phyloP scores from a whole-genome alignment of 2,329 filamentous ascomycete genomes.

The Hymenoscyphus repandus region DNA sequence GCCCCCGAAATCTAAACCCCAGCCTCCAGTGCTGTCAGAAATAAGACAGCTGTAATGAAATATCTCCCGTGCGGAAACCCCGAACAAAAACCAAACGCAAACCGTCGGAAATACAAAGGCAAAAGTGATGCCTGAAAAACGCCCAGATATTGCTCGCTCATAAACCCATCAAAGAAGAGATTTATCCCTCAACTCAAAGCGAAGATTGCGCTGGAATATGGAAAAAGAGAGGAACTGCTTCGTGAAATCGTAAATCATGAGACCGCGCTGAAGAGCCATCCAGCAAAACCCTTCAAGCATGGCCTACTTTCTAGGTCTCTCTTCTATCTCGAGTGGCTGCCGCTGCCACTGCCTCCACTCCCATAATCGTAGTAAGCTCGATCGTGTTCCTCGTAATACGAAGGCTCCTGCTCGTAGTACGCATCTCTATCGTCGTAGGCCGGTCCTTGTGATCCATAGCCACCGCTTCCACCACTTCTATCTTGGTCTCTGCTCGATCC shows the following conservation, averaged over 20 bases:
- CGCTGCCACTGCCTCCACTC: constrained; percentile 24
- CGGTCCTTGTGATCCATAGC: constrained; percentile 17
- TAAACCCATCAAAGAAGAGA: constrained; percentile 1
- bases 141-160: neutral
- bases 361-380: constrained; percentile 29
- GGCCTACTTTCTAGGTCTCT: neutral
- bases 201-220: neutral
- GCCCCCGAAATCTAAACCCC: no score
- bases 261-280: neutral
- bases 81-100: neutral
- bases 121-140: neutral
- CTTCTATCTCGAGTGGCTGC: constrained; percentile 19
- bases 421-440: constrained; percentile 22
- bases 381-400: constrained; percentile 24
- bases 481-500: constrained; percentile 26
- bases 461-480: constrained; percentile 10
- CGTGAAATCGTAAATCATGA: constrained; percentile 7
- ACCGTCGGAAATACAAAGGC: neutral
- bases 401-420: constrained; percentile 23
- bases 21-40: no score
- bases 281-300: neutral
- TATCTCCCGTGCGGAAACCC: neutral
- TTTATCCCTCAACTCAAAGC: constrained; percentile 5
- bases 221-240: neutral
- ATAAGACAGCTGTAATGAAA: no score